These are phyloP conservation scores for Cicer pinnatifidum DNA, from an alignment of 306 rosid genomes.

Conservation along the genomic window DNA sequence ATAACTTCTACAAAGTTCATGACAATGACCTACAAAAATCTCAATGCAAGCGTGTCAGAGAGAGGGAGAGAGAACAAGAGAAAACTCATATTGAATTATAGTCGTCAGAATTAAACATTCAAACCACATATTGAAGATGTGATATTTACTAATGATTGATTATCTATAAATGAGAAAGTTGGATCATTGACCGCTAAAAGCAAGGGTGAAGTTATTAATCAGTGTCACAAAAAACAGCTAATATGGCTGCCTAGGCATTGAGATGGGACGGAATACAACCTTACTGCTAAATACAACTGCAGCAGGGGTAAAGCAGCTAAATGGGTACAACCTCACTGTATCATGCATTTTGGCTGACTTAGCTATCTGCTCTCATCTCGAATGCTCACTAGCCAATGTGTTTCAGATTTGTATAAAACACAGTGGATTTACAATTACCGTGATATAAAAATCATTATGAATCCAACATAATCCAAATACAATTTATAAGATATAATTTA, in stretches of 20 bases:
- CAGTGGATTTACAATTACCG: background rate
- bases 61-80: background rate
- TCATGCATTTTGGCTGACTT: background rate
- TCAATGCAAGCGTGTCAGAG: background rate
- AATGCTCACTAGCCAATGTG: background rate
- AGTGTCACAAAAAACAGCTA: background rate
- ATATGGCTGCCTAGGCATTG: background rate
- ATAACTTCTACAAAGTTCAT: background rate
- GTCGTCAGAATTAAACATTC: background rate
- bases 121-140: background rate
- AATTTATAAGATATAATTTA: background rate
- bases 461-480: constrained; percentile 33
- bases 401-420: background rate
- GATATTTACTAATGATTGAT: constrained; percentile 3
- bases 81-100: background rate
- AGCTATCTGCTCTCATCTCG: background rate
- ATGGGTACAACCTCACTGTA: too few species aligned
- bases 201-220: background rate
- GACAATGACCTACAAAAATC: constrained; percentile 2
- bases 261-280: background rate
- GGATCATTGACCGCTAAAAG: constrained; percentile 2
- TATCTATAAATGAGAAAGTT: constrained; percentile 1
- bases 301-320: background rate
- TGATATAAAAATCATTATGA: background rate
- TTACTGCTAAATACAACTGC: background rate